A percentile compares a stretch with the other conserved stretches of the same genome.
phyloP scores from a whole-genome alignment of 306 rosid species.

The Cucurbita pepo region DNA sequence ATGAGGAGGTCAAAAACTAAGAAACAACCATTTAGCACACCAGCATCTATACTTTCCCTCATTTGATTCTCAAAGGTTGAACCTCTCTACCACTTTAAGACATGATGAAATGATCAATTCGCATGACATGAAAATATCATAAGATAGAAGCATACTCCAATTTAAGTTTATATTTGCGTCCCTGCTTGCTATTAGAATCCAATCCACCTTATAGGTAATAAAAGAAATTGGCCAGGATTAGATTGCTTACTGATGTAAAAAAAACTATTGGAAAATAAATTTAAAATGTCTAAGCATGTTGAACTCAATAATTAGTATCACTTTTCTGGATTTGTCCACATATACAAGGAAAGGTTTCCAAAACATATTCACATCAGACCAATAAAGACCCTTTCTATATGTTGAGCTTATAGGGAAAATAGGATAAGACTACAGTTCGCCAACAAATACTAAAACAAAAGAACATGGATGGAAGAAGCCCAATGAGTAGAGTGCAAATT shows the following conservation, averaged over 20 bases:
- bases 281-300: not conserved
- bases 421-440: not conserved
- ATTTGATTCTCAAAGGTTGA: not conserved
- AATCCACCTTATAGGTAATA: slow-evolving; percentile 37
- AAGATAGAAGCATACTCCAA: slow-evolving; percentile 48
- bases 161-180: slow-evolving; percentile 45
- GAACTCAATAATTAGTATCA: not conserved
- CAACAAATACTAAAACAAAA: not conserved
- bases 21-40: not conserved
- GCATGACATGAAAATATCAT: slow-evolving; percentile 12
- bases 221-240: slow-evolving; percentile 20
- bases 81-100: not conserved
- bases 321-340: not conserved
- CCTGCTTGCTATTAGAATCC: slow-evolving; percentile 38
- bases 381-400: not conserved
- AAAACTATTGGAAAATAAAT: not conserved
- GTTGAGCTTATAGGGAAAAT: not conserved
- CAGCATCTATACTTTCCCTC: not conserved
- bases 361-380: slow-evolving; percentile 5
- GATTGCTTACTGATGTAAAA: slow-evolving; percentile 11
- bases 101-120: not conserved
- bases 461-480: not conserved
- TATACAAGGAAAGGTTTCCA: not conserved
- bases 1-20: not conserved
- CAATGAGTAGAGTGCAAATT: not conserved